Base-by-base conservation (phyloP, 176 grass and related monocot species). In the bread wheat (Triticum aestivum) region DNA sequence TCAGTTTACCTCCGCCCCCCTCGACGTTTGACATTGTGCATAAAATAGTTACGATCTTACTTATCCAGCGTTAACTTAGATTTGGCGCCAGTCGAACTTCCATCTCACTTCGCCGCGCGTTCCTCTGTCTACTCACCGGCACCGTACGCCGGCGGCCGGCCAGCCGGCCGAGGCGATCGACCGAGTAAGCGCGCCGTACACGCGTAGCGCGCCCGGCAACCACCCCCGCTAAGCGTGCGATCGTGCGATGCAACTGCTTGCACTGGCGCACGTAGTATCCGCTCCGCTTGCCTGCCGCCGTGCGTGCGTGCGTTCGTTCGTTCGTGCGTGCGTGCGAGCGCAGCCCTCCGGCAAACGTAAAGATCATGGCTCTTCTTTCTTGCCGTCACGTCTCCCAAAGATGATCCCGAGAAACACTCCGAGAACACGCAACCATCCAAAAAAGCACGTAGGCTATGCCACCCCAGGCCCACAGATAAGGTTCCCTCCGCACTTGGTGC, bases 401-500 rank as follows among this genome's bases (percentile, higher is more conserved):
- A 79, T 14, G 81, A 70, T 20, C 47, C 34, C 54, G 6, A 21
- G 54, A 9, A 3, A 33, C 21, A 47, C 12, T 52, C 62, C 51
- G 72, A 12, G 24, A 37, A 29, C 75, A 20, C 32, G 82, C 82
- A 73, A 80, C 58, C 67, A 70, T 85, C 82, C 41, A 65, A 20
- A 30, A 63, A 45, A 30, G 41, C 4, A 73, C 45, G 64, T 13
- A 78, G 77, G 30, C 12, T 52, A 77, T 68, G 14, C 24, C 58
- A 63, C 11, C 11, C n/a, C 26, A 15, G 63, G 27, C 34, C 8
- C 34, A 29, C 54, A 42, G 89, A 90, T 87, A 87, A 86, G 80
- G 84, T 15, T 73, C 23, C 26, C 11, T 51, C 54, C 72, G 38
- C 64, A 56, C 65, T 24, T 12, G 82, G 67, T 0, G 75, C 66